Evolutionary conservation across 2,329 filamentous ascomycete genomes (phyloP).

Genomic region (Sclerotinia minor): DNA sequence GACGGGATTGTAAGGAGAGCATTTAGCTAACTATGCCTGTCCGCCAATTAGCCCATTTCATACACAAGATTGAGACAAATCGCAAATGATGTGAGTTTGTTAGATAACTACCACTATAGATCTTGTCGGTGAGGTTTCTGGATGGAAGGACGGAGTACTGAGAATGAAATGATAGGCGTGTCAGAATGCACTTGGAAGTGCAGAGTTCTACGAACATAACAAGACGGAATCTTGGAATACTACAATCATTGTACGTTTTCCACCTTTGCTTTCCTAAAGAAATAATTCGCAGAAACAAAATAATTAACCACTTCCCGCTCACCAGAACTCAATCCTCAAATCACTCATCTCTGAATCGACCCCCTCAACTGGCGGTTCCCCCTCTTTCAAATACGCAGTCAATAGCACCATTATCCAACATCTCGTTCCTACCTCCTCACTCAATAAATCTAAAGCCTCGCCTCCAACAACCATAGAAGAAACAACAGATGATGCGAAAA

Average conservation of each 20-base stretch:
- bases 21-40: conserved; percentile 22
- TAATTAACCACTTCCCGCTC: conserved; percentile 24
- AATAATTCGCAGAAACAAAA: neutral
- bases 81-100: conserved; percentile 68
- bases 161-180: conserved; percentile 63
- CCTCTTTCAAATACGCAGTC: conserved; percentile 88
- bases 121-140: conserved; percentile 4
- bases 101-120: neutral
- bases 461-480: conserved; percentile 42
- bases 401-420: conserved; percentile 99
- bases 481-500: conserved; percentile 47
- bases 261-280: neutral
- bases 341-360: conserved; percentile 74
- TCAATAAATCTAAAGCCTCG: conserved; percentile 56
- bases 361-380: conserved; percentile 54
- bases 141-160: neutral
- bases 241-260: conserved; percentile 79
- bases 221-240: conserved; percentile 89
- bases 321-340: conserved; percentile 73
- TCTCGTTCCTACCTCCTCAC: conserved; percentile 65
- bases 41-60: conserved; percentile 64
- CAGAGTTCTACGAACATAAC: conserved; percentile 81
- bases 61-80: conserved; percentile 80
- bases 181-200: conserved; percentile 70
- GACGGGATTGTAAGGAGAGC: neutral